Evolutionary conservation across 106 monocot species (phyloP).

Genomic region (Iris macrosiphon): DNA sequence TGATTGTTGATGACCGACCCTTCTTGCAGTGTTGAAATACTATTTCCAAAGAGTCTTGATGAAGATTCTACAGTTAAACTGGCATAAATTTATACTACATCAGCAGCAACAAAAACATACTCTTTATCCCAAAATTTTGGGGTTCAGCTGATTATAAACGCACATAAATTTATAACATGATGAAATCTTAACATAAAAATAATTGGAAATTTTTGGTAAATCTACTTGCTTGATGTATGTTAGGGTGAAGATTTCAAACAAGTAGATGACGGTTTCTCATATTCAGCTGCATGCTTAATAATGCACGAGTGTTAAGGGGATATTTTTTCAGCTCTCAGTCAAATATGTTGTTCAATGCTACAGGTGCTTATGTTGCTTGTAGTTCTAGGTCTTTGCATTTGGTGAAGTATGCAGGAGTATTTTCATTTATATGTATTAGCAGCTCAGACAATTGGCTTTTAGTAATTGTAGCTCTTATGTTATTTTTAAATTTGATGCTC

Average conservation of each 20-base stretch:
- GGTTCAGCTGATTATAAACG: no score
- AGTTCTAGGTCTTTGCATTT: no score
- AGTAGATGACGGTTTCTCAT: not conserved
- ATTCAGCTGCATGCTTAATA: not conserved
- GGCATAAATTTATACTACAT: no score
- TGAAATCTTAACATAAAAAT: no score
- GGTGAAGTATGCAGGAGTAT: no score
- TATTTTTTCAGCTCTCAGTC: not conserved
- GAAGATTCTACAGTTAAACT: not conserved
- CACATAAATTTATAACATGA: no score
- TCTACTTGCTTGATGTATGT: not conserved
- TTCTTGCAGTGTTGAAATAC: not conserved
- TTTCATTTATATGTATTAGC: no score
- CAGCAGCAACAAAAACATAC: no score
- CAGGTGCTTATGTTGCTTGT: not conserved
- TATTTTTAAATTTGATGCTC: no score
- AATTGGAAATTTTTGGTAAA: no score
- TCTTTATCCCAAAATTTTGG: not conserved
- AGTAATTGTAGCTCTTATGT: no score
- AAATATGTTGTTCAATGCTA: not conserved
- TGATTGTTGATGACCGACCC: not conserved
- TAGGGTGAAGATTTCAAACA: not conserved
- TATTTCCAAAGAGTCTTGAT: not conserved
- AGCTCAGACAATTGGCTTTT: no score
- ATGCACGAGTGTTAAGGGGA: not conserved